phyloP scores from a whole-genome alignment of 2,329 filamentous ascomycete genomes.

The Nemania bipapillata region DNA sequence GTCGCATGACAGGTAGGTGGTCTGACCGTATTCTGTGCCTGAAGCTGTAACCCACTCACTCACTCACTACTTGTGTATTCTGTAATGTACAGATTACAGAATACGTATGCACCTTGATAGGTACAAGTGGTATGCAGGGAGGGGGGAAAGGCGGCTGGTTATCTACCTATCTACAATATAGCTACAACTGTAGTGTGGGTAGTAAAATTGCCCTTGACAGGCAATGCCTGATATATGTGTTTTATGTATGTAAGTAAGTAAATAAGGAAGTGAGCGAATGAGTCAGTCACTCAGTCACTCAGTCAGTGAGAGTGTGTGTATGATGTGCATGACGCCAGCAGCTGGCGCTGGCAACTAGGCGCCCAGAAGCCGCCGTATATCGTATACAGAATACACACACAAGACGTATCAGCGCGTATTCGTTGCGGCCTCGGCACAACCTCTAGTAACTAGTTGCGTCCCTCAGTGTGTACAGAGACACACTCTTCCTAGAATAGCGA shows the following conservation, averaged over 20 bases:
- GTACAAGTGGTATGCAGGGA: background rate
- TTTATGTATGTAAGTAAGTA: background rate
- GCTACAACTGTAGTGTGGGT: background rate
- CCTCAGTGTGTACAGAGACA: too few relatives aligned
- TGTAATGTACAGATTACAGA: background rate
- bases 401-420: conserved; percentile 7
- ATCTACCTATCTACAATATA: too few relatives aligned
- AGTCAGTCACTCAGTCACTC: too few relatives aligned
- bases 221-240: background rate
- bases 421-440: conserved; percentile 2
- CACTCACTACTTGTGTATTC: background rate
- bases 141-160: background rate
- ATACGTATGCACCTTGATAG: background rate
- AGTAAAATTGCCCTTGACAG: background rate
- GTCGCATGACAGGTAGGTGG: conserved; percentile 11
- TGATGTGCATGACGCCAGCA: conserved; percentile 13
- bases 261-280: too few relatives aligned
- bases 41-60: conserved; percentile 5
- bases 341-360: background rate
- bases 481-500: background rate
- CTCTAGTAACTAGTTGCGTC: background rate
- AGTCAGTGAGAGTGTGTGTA: background rate
- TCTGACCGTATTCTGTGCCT: conserved; percentile 9
- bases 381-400: background rate
- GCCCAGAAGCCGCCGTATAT: background rate